These are phyloP conservation scores for Luvunga scandens DNA, from an alignment of 345 rosid genomes.

Conservation along the genomic window DNA sequence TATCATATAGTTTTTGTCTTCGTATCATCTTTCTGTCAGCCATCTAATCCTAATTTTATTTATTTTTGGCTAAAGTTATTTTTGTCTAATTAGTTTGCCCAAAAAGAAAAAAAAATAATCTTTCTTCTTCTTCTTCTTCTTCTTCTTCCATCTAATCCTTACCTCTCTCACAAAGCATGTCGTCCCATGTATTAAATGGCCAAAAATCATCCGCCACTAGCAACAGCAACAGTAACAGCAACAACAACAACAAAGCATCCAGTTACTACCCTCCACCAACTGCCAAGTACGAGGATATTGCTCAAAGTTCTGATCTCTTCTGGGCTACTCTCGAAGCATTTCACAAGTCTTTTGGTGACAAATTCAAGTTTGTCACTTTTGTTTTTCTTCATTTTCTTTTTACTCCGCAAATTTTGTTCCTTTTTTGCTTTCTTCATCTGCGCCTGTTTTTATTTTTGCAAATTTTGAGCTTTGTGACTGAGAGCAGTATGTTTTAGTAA, in stretches of 20 bases:
- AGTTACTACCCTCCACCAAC: constrained; percentile 44
- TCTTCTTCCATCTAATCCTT: neutral
- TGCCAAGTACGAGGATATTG: constrained; percentile 54
- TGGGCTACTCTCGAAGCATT: constrained; percentile 67
- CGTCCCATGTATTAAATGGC: constrained; percentile 14
- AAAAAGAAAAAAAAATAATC: neutral
- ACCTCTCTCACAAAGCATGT: constrained; percentile 10
- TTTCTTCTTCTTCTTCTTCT: neutral
- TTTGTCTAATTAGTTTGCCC: neutral
- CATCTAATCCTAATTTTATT: neutral
- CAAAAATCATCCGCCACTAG: constrained; percentile 10
- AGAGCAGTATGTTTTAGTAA: neutral
- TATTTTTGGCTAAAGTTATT: neutral
- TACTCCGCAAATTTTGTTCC: neutral
- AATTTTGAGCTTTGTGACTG: neutral
- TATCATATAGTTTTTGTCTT: neutral
- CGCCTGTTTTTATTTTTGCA: neutral
- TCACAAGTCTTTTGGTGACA: constrained; percentile 41
- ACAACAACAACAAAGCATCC: constrained; percentile 10
- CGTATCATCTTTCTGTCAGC: neutral
- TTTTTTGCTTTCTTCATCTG: constrained; percentile 3
- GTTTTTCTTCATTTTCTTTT: constrained; percentile 3
- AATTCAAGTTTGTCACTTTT: constrained; percentile 48
- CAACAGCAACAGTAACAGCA: neutral
- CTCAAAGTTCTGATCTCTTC: constrained; percentile 62